phyloP scores from a whole-genome alignment of 1,284 basidiomycete genomes.

The Kwoniella shivajii region DNA sequence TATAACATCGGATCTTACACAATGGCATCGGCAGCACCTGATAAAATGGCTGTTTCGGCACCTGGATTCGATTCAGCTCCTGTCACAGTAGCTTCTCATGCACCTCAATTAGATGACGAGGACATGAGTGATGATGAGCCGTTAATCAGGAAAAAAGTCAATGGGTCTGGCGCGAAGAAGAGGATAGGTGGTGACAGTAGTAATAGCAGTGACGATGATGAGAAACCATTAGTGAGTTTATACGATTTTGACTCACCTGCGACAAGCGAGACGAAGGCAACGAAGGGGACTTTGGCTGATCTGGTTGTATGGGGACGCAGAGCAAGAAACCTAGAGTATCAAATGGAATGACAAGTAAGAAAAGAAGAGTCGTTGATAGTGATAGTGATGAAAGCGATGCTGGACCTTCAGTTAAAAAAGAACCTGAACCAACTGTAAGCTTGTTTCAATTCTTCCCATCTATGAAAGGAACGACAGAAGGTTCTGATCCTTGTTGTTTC shows the following conservation, averaged over 20 bases:
- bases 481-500: neutral
- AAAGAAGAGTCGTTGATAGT: slow-evolving; percentile 45
- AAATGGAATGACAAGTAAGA: slow-evolving; percentile 30
- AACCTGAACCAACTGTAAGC: slow-evolving; percentile 27
- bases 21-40: too few relatives aligned
- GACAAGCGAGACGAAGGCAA: neutral
- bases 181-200: slow-evolving; percentile 21
- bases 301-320: slow-evolving; percentile 5
- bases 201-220: slow-evolving; percentile 46
- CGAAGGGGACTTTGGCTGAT: neutral
- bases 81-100: slow-evolving; percentile 14
- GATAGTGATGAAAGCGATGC: slow-evolving; percentile 34
- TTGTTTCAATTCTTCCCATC: slow-evolving; percentile 24
- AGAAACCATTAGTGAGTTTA: slow-evolving; percentile 49
- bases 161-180: slow-evolving; percentile 12
- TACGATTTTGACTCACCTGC: neutral
- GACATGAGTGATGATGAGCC: slow-evolving; percentile 26
- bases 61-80: slow-evolving; percentile 24
- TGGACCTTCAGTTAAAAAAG: slow-evolving; percentile 31
- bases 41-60: slow-evolving; percentile 39
- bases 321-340: slow-evolving; percentile 30
- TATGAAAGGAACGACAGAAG: neutral
- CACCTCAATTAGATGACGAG: slow-evolving; percentile 18
- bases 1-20: too few relatives aligned
- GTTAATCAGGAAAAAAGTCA: slow-evolving; percentile 9